Conservation (phyloP, 1,139 yeast species). For the Tardiomyces blankii region DNA sequence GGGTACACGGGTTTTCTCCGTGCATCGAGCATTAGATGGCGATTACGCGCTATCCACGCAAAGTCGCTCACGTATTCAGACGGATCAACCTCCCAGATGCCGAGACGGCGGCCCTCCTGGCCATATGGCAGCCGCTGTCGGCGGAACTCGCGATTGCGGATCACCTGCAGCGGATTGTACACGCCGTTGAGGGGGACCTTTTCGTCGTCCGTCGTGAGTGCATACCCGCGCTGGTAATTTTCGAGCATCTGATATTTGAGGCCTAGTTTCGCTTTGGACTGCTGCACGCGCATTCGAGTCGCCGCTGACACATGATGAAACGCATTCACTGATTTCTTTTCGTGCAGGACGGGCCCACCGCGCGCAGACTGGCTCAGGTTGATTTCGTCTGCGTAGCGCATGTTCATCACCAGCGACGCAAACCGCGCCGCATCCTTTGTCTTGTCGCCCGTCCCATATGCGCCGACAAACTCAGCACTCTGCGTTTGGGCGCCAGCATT, state of each 20-base stretch:
- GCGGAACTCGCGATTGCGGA: slow-evolving; percentile 47
- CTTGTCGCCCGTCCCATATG: slow-evolving; percentile 3
- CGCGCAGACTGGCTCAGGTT: neutral
- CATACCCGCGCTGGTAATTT: slow-evolving; percentile 12
- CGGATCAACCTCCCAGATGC: slow-evolving; percentile 58
- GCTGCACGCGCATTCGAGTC: slow-evolving; percentile 4
- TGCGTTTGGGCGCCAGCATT: no score
- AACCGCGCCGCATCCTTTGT: slow-evolving; percentile 14
- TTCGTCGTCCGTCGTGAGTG: slow-evolving; percentile 7
- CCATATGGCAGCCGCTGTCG: slow-evolving; percentile 38
- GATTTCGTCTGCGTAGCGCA: slow-evolving; percentile 12
- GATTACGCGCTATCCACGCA: slow-evolving; percentile 56
- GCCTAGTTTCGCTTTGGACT: slow-evolving; percentile 5
- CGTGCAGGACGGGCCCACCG: neutral
- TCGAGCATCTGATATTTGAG: slow-evolving; percentile 2
- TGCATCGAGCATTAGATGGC: slow-evolving; percentile 46
- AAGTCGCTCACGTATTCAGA: slow-evolving; percentile 52
- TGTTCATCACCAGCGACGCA: slow-evolving; percentile 15
- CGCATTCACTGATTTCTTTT: neutral
- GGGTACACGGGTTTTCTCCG: slow-evolving; percentile 55
- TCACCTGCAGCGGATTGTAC: slow-evolving; percentile 72
- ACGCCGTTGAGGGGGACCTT: slow-evolving; percentile 28
- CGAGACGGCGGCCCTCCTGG: slow-evolving; percentile 26
- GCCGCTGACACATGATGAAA: slow-evolving; percentile 1
- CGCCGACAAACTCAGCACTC: no score